phyloP scores from a whole-genome alignment of 2,329 filamentous ascomycete species.

The Calycina herbarum region DNA sequence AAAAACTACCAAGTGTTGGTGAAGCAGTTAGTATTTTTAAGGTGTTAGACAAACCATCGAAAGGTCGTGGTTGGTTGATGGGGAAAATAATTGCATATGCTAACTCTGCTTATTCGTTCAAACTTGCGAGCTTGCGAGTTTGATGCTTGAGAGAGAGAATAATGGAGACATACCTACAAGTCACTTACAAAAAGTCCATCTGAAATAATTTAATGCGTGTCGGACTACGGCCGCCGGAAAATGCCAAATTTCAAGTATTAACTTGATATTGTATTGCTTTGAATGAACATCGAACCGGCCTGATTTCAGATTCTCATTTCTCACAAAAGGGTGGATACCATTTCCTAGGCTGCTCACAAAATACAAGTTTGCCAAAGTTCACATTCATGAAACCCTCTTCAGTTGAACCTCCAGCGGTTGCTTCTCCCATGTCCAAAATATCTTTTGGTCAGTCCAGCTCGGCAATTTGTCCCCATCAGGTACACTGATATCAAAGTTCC shows the following conservation, averaged over 20 bases:
- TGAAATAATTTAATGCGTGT: too few relatives aligned
- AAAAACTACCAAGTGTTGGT: too few relatives aligned
- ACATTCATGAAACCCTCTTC: background rate
- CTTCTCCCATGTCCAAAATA: constrained; percentile 12
- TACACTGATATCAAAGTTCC: constrained; percentile 11
- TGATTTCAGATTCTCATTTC: background rate
- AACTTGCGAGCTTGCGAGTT: too few relatives aligned
- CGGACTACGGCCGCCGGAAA: background rate
- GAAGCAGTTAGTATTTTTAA: constrained; percentile 3
- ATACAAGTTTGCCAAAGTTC: background rate
- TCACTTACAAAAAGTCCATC: too few relatives aligned
- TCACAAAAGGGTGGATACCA: background rate
- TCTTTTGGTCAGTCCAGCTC: constrained; percentile 6
- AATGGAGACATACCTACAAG: too few relatives aligned
- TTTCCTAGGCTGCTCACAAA: background rate
- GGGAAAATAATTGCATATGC: background rate
- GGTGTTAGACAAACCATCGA: background rate
- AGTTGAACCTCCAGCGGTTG: constrained; percentile 1
- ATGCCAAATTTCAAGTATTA: background rate
- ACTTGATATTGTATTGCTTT: background rate
- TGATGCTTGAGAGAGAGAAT: too few relatives aligned
- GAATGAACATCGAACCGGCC: too few relatives aligned
- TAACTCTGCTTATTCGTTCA: background rate
- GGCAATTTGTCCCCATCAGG: background rate
- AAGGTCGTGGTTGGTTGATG: background rate